These are phyloP conservation scores for Colletotrichum truncatum DNA, from an alignment of 2,329 filamentous ascomycete genomes.

Conservation along the genomic window DNA sequence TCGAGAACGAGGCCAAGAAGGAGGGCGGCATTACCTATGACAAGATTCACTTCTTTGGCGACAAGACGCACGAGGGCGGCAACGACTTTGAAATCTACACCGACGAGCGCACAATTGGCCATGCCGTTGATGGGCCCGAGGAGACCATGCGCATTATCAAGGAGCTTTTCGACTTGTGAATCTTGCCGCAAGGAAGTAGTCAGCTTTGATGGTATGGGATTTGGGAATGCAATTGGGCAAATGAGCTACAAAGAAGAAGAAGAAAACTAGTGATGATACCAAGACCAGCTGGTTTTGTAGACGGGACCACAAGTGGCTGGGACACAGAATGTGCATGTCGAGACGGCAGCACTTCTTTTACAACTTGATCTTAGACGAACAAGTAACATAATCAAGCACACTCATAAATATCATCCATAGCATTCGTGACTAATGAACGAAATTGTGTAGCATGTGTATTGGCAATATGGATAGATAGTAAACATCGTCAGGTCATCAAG, in stretches of 20 bases:
- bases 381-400: neutral
- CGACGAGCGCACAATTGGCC: constrained; percentile 84
- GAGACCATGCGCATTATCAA: constrained; percentile 84
- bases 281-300: neutral
- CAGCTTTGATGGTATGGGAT: neutral
- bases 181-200: neutral
- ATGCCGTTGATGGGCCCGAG: constrained; percentile 82
- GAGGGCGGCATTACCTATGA: constrained; percentile 80
- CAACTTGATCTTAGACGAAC: neutral
- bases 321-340: too few relatives aligned
- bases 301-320: too few relatives aligned
- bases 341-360: neutral
- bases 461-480: neutral
- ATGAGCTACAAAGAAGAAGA: neutral
- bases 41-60: constrained; percentile 96
- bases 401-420: neutral
- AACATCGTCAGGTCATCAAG: constrained; percentile 20
- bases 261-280: neutral
- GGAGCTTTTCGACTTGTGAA: constrained; percentile 78
- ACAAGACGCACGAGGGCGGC: constrained; percentile 90
- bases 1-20: constrained; percentile 80
- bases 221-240: neutral
- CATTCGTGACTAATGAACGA: neutral
- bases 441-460: neutral
- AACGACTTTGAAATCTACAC: constrained; percentile 96